phyloP scores from a whole-genome alignment of 345 rosid genomes.

The Diplotaxis tenuifolia region DNA sequence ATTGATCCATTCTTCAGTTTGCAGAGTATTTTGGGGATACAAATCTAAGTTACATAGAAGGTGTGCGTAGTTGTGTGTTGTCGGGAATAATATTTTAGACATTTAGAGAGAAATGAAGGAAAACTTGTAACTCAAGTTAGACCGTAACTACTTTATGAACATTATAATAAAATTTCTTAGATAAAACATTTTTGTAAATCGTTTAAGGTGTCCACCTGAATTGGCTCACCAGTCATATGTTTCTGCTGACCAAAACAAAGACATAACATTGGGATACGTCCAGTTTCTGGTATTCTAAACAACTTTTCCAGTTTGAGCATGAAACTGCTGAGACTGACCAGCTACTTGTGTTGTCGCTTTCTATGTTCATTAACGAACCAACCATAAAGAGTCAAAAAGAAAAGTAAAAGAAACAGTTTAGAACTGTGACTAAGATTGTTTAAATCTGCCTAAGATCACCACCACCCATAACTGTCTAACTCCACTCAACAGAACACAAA shows the following conservation, averaged over 20 bases:
- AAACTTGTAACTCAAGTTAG: background rate
- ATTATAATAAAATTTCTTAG: background rate
- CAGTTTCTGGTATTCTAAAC: constrained; percentile 23
- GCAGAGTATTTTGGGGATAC: too few species aligned
- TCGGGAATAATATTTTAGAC: too few species aligned
- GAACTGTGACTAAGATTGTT: background rate
- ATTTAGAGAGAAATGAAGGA: too few species aligned
- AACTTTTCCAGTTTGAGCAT: constrained; percentile 32
- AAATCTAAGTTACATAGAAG: too few species aligned
- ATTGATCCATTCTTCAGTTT: too few species aligned
- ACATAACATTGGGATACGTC: background rate
- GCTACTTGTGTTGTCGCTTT: constrained; percentile 35
- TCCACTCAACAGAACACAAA: background rate
- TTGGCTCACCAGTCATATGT: constrained; percentile 28
- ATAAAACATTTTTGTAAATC: background rate
- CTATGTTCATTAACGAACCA: constrained; percentile 30
- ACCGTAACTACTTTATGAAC: background rate
- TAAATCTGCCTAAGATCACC: background rate
- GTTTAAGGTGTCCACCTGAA: constrained; percentile 3
- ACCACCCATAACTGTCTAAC: background rate
- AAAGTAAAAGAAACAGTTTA: background rate
- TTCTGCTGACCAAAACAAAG: constrained; percentile 12
- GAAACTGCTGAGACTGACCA: constrained; percentile 33
- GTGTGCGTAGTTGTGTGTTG: too few species aligned
- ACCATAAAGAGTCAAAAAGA: constrained; percentile 3